Evolutionary conservation across 1,284 basidiomycete species (phyloP), one percentile per base, ranked within the genome.

Genomic region (Gymnopus androsaceus): DNA sequence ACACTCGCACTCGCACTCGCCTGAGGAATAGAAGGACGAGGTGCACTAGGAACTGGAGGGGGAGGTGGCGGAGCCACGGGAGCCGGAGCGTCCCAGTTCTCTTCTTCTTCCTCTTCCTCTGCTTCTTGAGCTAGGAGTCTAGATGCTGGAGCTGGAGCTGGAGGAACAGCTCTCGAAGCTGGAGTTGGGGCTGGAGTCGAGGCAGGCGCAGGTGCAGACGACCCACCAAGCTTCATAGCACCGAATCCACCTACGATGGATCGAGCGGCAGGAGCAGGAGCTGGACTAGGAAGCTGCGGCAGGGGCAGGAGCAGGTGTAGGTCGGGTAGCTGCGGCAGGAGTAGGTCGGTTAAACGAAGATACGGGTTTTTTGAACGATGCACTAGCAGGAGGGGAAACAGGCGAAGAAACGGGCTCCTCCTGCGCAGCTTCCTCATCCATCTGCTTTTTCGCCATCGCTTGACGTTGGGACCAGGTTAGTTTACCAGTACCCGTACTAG

Each of bases 371-470:
- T 23, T 25, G 8, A 9, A 2, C 15, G 34, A 12, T 8, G 5
- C 19, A 15, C 7, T 14, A 36, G 68, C 60, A 5, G 66, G 58
- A 1, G 71, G 62, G 21, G 77, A 75, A 3, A 67, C 60, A 6
- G 66, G 57, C 2, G 71, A 61, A 30, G 77, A 75, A 2, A 88
- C 88, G 42, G 79, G 44, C 78, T 78, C 64, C 90, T 92, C 25
- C 75, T 77, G 2, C 78, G 76, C 58, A 92, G 91, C 59, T 41
- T 97, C 94, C 64, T 91, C 91, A 63, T 88, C 90, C 9, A 80
- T 77, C 64, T 93, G 88, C 66, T 88, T 88, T 78, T 94, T 95
- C 3, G 92, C 88, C 66, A 62, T 19, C 23, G 15, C 25, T 38
- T n/a, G 28, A 15, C 64, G n/a, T n/a, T n/a, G n/a, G n/a, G n/a